Conservation (phyloP, 305 asterid genomes). For the Plantago coronopus region DNA sequence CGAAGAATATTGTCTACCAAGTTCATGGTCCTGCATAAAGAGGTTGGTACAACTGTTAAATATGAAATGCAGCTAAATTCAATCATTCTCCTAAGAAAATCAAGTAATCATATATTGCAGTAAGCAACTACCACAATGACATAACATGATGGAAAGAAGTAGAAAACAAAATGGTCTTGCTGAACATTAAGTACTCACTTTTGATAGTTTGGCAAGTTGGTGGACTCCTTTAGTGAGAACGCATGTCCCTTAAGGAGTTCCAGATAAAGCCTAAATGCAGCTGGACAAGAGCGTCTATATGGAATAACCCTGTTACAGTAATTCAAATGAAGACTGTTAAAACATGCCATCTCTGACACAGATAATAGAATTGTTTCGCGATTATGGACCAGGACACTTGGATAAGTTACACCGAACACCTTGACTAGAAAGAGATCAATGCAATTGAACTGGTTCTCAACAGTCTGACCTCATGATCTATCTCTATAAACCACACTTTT, state of each 20-base stretch:
- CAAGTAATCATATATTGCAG: too few species aligned
- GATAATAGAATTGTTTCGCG: not conserved
- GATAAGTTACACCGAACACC: too few species aligned
- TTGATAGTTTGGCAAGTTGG: slow-evolving; percentile 51
- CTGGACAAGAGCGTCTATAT: slow-evolving; percentile 57
- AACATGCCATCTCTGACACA: not conserved
- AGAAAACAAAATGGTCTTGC: slow-evolving; percentile 1
- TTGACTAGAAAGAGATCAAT: too few species aligned
- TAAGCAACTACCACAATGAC: too few species aligned
- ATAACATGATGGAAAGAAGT: too few species aligned
- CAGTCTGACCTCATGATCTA: too few species aligned
- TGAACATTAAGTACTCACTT: slow-evolving; percentile 52
- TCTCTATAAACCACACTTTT: too few species aligned
- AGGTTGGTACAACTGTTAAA: slow-evolving; percentile 7
- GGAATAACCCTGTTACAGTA: slow-evolving; percentile 67
- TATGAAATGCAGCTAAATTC: too few species aligned
- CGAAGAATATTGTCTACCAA: slow-evolving; percentile 49
- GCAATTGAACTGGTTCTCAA: too few species aligned
- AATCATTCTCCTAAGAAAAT: too few species aligned
- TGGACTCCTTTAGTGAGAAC: slow-evolving; percentile 53
- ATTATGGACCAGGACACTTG: too few species aligned
- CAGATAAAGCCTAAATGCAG: slow-evolving; percentile 85
- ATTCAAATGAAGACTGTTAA: slow-evolving; percentile 11
- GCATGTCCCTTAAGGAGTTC: slow-evolving; percentile 76
- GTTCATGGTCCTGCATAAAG: slow-evolving; percentile 64